A percentile compares a stretch with the other conserved stretches of the same genome.
Conservation (phyloP, 306 rosid genomes). For the Cucurbita argyrosperma region DNA sequence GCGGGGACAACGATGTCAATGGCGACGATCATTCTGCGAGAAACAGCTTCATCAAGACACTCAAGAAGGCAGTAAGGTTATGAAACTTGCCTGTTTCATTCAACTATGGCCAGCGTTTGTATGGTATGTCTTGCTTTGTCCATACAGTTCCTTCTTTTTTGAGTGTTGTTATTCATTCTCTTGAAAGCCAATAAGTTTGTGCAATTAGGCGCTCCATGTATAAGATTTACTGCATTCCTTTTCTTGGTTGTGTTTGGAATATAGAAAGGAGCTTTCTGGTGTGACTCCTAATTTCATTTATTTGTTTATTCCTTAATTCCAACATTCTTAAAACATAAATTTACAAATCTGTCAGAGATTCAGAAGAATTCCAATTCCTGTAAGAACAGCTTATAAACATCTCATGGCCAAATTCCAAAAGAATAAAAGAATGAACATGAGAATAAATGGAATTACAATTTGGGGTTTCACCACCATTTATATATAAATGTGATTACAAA, state of each 20-base stretch:
- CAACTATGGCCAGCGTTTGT: not conserved
- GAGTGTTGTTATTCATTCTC: constrained; percentile 11
- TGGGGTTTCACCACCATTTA: not conserved
- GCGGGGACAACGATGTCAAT: constrained; percentile 23
- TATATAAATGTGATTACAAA: constrained; percentile 1
- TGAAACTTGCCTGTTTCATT: constrained; percentile 18
- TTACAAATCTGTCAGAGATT: not conserved
- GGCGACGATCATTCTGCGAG: constrained; percentile 20
- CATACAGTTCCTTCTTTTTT: not conserved
- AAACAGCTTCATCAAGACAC: constrained; percentile 46
- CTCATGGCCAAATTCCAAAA: not conserved
- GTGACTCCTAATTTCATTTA: not conserved
- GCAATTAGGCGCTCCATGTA: constrained; percentile 1
- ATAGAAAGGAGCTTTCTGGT: not conserved
- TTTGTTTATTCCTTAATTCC: not conserved
- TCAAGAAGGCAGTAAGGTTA: constrained; percentile 50
- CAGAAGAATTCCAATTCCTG: too few species aligned
- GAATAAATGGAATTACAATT: not conserved
- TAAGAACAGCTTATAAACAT: too few species aligned
- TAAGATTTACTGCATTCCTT: constrained; percentile 13
- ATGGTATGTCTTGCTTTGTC: not conserved
- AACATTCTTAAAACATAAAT: not conserved
- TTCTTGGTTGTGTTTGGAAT: constrained; percentile 21
- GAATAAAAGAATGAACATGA: not conserved
- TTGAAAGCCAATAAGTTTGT: constrained; percentile 18